Base-by-base conservation (phyloP, 805 yeast species). In the Saccharomyces paradoxus region DNA sequence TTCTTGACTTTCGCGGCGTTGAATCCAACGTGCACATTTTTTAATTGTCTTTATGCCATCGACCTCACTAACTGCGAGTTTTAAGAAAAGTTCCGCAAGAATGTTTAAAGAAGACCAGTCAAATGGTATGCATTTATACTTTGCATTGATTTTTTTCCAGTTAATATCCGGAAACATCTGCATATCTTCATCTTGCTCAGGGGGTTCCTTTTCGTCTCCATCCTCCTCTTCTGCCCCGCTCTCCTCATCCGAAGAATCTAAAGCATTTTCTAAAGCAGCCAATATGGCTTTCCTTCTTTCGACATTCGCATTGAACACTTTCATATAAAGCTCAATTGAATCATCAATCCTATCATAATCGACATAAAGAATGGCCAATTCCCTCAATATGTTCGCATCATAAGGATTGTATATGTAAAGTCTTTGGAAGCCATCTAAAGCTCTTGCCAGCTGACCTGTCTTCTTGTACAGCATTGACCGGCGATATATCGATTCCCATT, bases 91-190 rank as follows among this genome's bases (percentile, higher is more conserved):
- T 63, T 94, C 98, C 8, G 87, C 79, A 47, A 92, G 73, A 56
- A 89, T 88, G 63, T 94, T 92, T 50, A 92, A 75, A 56, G 88
- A 91, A 0, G 96, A 86, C 96, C 96, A 94, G 50, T 83, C 89
- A 67, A 92, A 94, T 24, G 69, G 68, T 0, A 89, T 74, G 54
- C 78, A 76, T 46, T 62, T 63, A 48, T 64, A 64, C 46, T 66
- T 65, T 29, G 55, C 58, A 46, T 61, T 63, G 44, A 64, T 63
- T 50, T 62, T 65, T 58, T 61, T 64, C 67, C 69, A 64, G 50
- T 65, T 62, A 6, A 67, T 55, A 41, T 62, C 61, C 0, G 71
- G 69, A 46, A 60, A 67, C 51, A 58, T 17, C 51, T 59, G 56
- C 61, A 57, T 60, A 57, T 60, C 51, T 54, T 60, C 50, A 29